Percentiles rank a stretch among this genome's conserved stretches.
These are phyloP conservation scores for Cercospora sesami DNA, from an alignment of 2,329 filamentous ascomycete species.

Conservation along the genomic window DNA sequence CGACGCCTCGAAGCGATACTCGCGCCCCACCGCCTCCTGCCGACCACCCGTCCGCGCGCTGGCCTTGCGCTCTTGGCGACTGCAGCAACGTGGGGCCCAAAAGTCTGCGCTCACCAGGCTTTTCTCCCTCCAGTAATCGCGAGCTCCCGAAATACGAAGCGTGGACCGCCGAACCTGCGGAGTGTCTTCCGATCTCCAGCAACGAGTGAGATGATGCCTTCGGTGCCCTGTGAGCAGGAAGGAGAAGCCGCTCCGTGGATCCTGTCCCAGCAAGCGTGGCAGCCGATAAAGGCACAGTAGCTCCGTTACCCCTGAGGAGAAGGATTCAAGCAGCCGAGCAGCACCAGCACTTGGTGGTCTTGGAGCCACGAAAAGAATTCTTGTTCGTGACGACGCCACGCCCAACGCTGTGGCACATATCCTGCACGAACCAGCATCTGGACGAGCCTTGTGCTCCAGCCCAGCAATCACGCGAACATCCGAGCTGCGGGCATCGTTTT, in stretches of 20 bases:
- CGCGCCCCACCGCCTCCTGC: not conserved
- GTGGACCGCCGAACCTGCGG: not conserved
- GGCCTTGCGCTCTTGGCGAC: not conserved
- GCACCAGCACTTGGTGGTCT: not conserved
- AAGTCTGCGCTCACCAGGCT: not conserved
- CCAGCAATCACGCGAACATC: not conserved
- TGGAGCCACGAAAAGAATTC: not conserved
- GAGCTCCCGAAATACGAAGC: not conserved
- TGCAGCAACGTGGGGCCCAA: not conserved
- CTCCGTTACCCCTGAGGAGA: not conserved
- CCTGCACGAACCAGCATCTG: conserved; percentile 7
- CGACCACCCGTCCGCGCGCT: not conserved
- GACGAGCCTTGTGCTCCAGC: not conserved
- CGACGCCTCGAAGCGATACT: not conserved
- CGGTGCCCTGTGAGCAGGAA: not conserved
- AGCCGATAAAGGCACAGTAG: not conserved
- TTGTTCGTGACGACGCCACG: not conserved
- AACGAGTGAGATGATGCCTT: not conserved
- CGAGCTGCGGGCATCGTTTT: not conserved
- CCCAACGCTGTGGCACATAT: not conserved
- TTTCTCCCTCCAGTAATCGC: not conserved
- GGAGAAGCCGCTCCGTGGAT: not conserved
- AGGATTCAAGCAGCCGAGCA: not conserved
- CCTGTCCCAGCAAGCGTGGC: not conserved
- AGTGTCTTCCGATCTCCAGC: not conserved